A percentile compares a stretch with the other conserved stretches of the same genome.
Conservation (phyloP, 495 filamentous ascomycete genomes). For the Darksidea phi region DNA sequence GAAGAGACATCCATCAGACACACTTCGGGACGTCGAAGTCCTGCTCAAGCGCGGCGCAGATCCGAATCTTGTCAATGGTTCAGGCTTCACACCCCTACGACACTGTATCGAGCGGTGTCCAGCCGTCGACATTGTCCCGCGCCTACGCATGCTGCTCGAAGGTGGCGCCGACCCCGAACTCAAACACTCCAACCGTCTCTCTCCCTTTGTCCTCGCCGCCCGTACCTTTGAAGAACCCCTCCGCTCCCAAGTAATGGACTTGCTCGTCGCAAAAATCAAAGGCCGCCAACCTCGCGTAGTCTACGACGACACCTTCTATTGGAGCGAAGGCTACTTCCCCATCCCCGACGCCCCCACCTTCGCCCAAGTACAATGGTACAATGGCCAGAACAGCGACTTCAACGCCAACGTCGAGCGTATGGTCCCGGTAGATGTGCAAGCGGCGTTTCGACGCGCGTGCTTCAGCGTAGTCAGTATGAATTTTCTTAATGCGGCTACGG, state of each 20-base stretch:
- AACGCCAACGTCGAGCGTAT: background rate
- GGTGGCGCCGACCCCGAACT: slow-evolving; percentile 20
- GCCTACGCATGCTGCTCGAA: slow-evolving; percentile 18
- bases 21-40: slow-evolving; percentile 27
- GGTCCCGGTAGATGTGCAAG: slow-evolving; percentile 1
- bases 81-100: slow-evolving; percentile 12
- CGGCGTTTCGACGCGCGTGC: slow-evolving; percentile 4
- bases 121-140: slow-evolving; percentile 21
- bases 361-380: slow-evolving; percentile 14
- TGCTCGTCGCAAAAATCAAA: slow-evolving; percentile 13
- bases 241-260: slow-evolving; percentile 11
- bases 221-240: slow-evolving; percentile 21
- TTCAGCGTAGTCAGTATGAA: slow-evolving; percentile 19
- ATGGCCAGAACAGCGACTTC: slow-evolving; percentile 8
- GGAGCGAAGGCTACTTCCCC: slow-evolving; percentile 16
- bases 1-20: slow-evolving; percentile 30
- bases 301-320: background rate
- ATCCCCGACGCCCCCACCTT: slow-evolving; percentile 16
- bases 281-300: background rate
- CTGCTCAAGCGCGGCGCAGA: slow-evolving; percentile 25
- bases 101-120: slow-evolving; percentile 24
- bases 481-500: slow-evolving; percentile 3
- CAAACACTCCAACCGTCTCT: background rate
- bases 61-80: slow-evolving; percentile 4
- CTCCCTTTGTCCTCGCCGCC: slow-evolving; percentile 17